phyloP scores from a whole-genome alignment of 2,329 filamentous ascomycete species.

The Ascochyta lentis region DNA sequence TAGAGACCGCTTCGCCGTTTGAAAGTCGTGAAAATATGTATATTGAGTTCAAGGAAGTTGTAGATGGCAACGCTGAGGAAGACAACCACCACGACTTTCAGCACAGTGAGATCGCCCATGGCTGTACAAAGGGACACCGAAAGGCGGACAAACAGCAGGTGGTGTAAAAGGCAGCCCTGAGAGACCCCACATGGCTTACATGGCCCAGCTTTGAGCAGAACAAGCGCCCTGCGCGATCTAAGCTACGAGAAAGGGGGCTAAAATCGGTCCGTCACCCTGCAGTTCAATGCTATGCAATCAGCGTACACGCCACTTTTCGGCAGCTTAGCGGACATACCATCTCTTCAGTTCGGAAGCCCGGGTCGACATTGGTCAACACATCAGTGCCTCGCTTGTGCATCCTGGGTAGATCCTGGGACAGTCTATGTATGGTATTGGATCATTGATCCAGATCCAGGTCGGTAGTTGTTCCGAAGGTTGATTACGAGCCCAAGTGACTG shows the following conservation, averaged over 20 bases:
- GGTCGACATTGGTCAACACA: neutral
- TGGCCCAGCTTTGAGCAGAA: conserved; percentile 4
- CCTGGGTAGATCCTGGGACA: neutral
- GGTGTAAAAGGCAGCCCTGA: neutral
- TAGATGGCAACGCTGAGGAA: conserved; percentile 41
- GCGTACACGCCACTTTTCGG: conserved; percentile 11
- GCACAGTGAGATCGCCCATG: conserved; percentile 10
- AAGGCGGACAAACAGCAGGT: neutral
- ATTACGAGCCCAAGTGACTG: neutral
- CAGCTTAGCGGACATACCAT: conserved; percentile 4
- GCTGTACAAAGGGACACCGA: neutral
- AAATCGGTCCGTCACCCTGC: conserved; percentile 8
- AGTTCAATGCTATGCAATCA: conserved; percentile 3
- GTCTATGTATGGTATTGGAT: neutral
- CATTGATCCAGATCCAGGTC: neutral
- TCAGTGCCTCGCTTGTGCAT: neutral
- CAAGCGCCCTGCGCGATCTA: neutral
- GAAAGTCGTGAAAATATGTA: conserved; percentile 55
- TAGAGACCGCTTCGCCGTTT: conserved; percentile 54
- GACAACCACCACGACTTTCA: conserved; percentile 21
- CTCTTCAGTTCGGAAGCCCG: neutral
- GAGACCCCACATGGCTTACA: conserved; percentile 5
- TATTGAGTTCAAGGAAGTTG: conserved; percentile 52
- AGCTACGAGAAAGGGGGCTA: conserved; percentile 14
- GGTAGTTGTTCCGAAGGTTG: neutral